Evolutionary conservation across 108 stramenopile genomes (phyloP).

Genomic region (Skeletonema menzelii): DNA sequence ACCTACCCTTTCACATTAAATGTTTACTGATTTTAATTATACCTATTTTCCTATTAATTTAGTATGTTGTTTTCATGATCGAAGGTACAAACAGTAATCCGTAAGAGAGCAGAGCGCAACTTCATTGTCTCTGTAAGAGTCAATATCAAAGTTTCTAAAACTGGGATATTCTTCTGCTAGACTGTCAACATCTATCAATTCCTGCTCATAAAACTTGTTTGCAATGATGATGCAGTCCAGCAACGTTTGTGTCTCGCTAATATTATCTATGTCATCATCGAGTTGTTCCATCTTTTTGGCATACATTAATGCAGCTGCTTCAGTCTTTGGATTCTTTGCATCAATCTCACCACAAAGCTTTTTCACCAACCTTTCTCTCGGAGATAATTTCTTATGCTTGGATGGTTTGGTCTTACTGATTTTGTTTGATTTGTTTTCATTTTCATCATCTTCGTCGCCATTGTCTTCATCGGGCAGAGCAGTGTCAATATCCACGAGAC

Average conservation of each 20-base stretch:
- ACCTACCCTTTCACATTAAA: not conserved
- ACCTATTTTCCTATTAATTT: not conserved
- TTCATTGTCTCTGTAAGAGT: slow-evolving; percentile 72
- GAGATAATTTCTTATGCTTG: slow-evolving; percentile 40
- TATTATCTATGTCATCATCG: slow-evolving; percentile 68
- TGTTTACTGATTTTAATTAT: not conserved
- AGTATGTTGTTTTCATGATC: slow-evolving; percentile 4
- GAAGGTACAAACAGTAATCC: slow-evolving; percentile 76
- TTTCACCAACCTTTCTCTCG: slow-evolving; percentile 52
- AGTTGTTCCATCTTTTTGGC: slow-evolving; percentile 65
- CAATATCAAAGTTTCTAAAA: slow-evolving; percentile 55
- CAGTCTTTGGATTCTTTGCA: slow-evolving; percentile 68
- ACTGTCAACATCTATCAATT: slow-evolving; percentile 46
- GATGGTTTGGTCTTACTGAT: slow-evolving; percentile 28
- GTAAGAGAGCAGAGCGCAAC: slow-evolving; percentile 69
- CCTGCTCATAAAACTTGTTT: slow-evolving; percentile 70
- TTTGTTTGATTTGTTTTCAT: slow-evolving; percentile 36
- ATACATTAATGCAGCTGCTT: slow-evolving; percentile 60
- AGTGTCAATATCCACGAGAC: slow-evolving; percentile 35
- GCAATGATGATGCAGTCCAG: slow-evolving; percentile 80
- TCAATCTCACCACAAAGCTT: slow-evolving; percentile 64
- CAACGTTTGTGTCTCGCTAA: slow-evolving; percentile 56
- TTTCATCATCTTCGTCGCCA: slow-evolving; percentile 31
- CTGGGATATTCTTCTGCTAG: slow-evolving; percentile 50
- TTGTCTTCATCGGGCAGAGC: slow-evolving; percentile 21